Percentiles rank a stretch among this genome's conserved stretches.
These are phyloP conservation scores for Penicillium hesseltinei DNA, from an alignment of 2,329 filamentous ascomycete genomes.

Conservation along the genomic window DNA sequence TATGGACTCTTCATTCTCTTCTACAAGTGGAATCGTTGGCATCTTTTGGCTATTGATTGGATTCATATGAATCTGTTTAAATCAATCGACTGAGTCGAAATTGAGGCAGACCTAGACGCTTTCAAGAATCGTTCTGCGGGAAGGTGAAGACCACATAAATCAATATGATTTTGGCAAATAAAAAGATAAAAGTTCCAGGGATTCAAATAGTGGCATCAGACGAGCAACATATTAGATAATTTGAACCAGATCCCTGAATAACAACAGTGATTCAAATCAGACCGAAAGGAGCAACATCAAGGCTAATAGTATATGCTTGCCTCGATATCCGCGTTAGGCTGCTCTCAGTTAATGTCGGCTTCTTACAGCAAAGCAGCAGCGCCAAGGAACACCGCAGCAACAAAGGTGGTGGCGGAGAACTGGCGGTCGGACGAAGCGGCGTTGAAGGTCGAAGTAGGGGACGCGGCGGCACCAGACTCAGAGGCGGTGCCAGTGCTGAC, in stretches of 20 bases:
- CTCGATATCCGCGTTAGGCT: constrained; percentile 2
- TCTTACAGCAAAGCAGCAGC: constrained; percentile 40
- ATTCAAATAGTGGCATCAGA: neutral
- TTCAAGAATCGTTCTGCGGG: neutral
- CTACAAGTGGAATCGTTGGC: neutral
- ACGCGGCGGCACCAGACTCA: constrained; percentile 14
- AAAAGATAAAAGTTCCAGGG: neutral
- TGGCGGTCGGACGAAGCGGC: constrained; percentile 32
- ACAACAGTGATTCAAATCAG: neutral
- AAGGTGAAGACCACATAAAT: neutral
- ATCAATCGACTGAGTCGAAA: neutral
- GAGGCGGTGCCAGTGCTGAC: constrained; percentile 15
- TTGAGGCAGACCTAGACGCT: neutral
- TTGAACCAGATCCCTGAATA: constrained; percentile 3
- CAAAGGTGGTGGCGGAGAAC: constrained; percentile 38
- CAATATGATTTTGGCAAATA: constrained; percentile 4
- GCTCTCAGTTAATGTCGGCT: neutral
- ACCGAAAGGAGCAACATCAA: constrained; percentile 15
- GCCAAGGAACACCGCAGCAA: constrained; percentile 43
- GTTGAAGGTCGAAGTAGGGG: constrained; percentile 23
- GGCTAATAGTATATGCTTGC: constrained; percentile 14
- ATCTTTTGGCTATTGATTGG: neutral
- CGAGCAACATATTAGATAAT: constrained; percentile 4
- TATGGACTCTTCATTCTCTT: neutral
- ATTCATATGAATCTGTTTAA: neutral